Base-by-base conservation (phyloP, 2,329 filamentous ascomycete species). In the Macroventuria anomochaeta region DNA sequence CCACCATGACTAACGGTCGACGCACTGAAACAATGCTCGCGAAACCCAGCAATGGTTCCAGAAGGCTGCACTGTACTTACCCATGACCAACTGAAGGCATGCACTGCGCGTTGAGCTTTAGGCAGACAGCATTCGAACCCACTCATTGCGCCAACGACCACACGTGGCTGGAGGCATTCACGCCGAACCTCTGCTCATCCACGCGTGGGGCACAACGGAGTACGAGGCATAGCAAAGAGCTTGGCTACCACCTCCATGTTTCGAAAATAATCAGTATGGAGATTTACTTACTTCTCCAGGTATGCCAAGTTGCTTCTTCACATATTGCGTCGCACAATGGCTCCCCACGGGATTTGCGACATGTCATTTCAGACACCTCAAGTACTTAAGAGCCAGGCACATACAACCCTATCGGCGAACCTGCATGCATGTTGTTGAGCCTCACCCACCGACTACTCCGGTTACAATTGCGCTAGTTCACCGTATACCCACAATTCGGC, bases 401-500 rank as follows among this genome's bases (percentile, higher is more conserved):
- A 31, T 44, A 38, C 39, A 18, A 29, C 21, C 44, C 49, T 54
- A 49, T 54, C 51, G 34, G 36, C 46, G 29, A 23, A 43, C 28
- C 17, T 54, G 44, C 44, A 54, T 54, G 39, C 44, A 48, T 43
- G 28, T 54, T 55, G 52, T 55, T 51, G 52, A 55, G 52, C 52
- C 52, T 55, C 52, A 55, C 36, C 46, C 40, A 44, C 46, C 23
- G 23, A 49, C 51, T 49, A 39, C 40, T 34, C 44, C 29, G 17
- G 21, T 39, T 46, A 31, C 21, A 49, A 46, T 2, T 23, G n/a
- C 46, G 41, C 52, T 55, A 55, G 46, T 41, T 32, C 52, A 50
- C 46, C 52, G 46, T 46, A 46, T 46, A 46, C 46, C 52, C 52
- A 55, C 52, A 50, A 28, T 38, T 46, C 20, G 15, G 46, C 15